Conservation (phyloP, 2,329 filamentous ascomycete genomes). For the Lachnellula cervina region DNA sequence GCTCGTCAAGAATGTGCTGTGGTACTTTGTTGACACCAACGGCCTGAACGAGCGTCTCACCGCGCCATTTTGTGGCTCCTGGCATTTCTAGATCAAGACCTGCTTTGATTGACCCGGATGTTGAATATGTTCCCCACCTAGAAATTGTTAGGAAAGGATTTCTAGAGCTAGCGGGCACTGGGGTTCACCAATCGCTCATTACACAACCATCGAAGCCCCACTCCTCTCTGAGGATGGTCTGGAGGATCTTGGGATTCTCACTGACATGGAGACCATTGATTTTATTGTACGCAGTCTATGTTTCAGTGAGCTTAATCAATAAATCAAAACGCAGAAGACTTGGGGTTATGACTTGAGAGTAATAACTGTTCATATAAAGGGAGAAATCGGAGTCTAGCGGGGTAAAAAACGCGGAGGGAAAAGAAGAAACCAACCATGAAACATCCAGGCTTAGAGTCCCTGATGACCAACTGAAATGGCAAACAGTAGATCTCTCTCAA, state of each 20-base stretch:
- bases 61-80: conserved; percentile 38
- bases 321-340: too few relatives aligned
- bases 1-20: conserved; percentile 23
- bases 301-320: neutral
- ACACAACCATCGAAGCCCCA: conserved; percentile 43
- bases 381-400: neutral
- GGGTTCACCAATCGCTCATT: conserved; percentile 44
- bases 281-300: conserved; percentile 40
- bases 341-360: too few relatives aligned
- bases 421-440: conserved; percentile 34
- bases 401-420: neutral
- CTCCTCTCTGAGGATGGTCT: conserved; percentile 38
- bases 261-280: conserved; percentile 43
- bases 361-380: neutral
- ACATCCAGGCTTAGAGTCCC: conserved; percentile 38
- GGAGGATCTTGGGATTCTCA: conserved; percentile 36
- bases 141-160: neutral
- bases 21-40: conserved; percentile 22
- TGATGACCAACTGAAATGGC: conserved; percentile 42
- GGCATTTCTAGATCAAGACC: conserved; percentile 59
- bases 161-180: neutral
- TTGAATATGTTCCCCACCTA: conserved; percentile 48
- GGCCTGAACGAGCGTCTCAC: conserved; percentile 22
- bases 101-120: conserved; percentile 44
- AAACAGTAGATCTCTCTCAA: conserved; percentile 41